Base-by-base conservation (phyloP, 148 eudicot species). In the Drosera capensis region DNA sequence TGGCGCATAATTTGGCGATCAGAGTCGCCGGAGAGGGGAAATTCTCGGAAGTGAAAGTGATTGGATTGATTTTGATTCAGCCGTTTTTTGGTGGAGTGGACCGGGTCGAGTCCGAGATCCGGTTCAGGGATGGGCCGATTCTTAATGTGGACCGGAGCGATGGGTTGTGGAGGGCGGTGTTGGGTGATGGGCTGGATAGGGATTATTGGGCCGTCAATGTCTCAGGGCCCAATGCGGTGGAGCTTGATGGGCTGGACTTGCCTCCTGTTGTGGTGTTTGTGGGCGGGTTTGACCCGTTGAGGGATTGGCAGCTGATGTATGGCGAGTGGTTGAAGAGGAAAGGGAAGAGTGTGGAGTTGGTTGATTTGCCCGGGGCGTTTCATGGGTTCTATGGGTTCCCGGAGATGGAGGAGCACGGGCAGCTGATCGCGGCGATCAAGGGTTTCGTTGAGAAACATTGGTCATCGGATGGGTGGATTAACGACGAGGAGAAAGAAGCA, bases 81-180 rank as follows among this genome's bases (percentile, higher is more conserved):
- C 92, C 92, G 1, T 80, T 73, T 46, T 80, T 80, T n/a, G 84
- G 84, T 12, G 90, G 90, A 20, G 67, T 57, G 8, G 78, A 80
- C 16, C 23, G 63, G 28, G 51, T 59, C 0, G 54, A 63, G 0
- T 61, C 92, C 3, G 92, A 80, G 52, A 14, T 56, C 11, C 55
- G 55, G 19, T 38, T 69, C 1, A 55, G 69, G 13, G 59, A 64
- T 0, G 66, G 56, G 1, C 74, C 74, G 7, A 52, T 73, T 2
- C 76, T 77, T 19, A 58, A 71, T 1, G 7, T 54, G 40, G 66
- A 45, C 5, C 30, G 77, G 1, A 72, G 77, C 0, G 77, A 72
- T 23, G 67, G 72, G 77, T 24, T 70, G 56, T 82, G 94, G 94
- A 63, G 52, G 56, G 70, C 70, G 0, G 70, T 72, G 5, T 14